Conservation (phyloP, 257 asterid genomes). For the Jasminum sambac region DNA sequence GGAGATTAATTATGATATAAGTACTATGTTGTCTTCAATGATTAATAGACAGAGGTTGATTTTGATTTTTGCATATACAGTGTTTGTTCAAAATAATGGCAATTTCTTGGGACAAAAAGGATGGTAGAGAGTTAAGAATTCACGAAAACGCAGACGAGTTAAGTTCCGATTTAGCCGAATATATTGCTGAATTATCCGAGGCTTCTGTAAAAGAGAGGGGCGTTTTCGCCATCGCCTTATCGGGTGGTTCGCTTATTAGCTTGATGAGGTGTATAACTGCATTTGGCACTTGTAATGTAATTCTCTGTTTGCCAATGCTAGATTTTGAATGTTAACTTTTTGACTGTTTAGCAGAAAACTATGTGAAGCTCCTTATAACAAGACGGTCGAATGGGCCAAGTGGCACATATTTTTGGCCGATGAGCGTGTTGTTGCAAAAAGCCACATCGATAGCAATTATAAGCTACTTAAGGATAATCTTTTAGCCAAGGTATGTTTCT, state of each 20-base stretch:
- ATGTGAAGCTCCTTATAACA: constrained; percentile 79
- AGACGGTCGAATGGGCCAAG: constrained; percentile 94
- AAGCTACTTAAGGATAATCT: constrained; percentile 76
- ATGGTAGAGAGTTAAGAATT: constrained; percentile 67
- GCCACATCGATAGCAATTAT: constrained; percentile 87
- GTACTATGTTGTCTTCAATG: not conserved
- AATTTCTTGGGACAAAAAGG: constrained; percentile 41
- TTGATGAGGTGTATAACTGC: constrained; percentile 60
- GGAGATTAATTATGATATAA: not conserved
- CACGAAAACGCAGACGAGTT: constrained; percentile 66
- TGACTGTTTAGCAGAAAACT: constrained; percentile 64
- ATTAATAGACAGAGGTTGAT: constrained; percentile 7
- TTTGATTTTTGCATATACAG: constrained; percentile 26
- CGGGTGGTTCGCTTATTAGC: constrained; percentile 87
- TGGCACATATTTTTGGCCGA: constrained; percentile 93
- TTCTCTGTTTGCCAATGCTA: not conserved
- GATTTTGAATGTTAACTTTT: not conserved
- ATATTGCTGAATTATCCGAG: constrained; percentile 83
- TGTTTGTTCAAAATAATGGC: constrained; percentile 58
- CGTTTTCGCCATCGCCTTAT: constrained; percentile 73
- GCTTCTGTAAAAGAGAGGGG: constrained; percentile 89
- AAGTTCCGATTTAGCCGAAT: constrained; percentile 78
- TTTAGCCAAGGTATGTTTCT: constrained; percentile 71
- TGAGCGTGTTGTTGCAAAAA: constrained; percentile 91
- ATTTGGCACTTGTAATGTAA: not conserved